Evolutionary conservation across 2,329 filamentous ascomycete genomes (phyloP).

Genomic region (Fusarium incarnatum): DNA sequence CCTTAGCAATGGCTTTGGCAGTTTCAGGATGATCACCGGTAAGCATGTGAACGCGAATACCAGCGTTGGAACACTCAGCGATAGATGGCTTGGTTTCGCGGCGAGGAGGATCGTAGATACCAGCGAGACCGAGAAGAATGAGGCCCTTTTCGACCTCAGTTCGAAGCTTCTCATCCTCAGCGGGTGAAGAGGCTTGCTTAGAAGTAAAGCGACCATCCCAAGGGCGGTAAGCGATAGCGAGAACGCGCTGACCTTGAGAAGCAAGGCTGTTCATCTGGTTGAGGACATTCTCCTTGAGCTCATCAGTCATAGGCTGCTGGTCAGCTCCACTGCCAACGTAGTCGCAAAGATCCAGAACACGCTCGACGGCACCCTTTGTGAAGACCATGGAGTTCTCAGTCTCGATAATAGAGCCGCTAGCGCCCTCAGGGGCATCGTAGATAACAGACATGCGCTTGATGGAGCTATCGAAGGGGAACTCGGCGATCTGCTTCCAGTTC

Average conservation of each 20-base stretch:
- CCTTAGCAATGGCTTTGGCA: slow-evolving; percentile 79
- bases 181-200: slow-evolving; percentile 50
- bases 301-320: slow-evolving; percentile 61
- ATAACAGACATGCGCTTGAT: slow-evolving; percentile 86
- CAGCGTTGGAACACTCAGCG: slow-evolving; percentile 75
- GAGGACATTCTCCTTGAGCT: slow-evolving; percentile 62
- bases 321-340: slow-evolving; percentile 58
- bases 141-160: slow-evolving; percentile 74
- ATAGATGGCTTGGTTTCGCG: slow-evolving; percentile 82
- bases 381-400: slow-evolving; percentile 64
- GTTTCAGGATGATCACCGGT: slow-evolving; percentile 86
- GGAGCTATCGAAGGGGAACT: slow-evolving; percentile 82
- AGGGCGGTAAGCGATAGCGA: slow-evolving; percentile 75
- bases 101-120: slow-evolving; percentile 88
- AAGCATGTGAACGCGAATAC: slow-evolving; percentile 85
- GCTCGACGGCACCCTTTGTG: slow-evolving; percentile 72
- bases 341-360: slow-evolving; percentile 67
- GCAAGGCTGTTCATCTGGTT: slow-evolving; percentile 69
- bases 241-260: slow-evolving; percentile 76
- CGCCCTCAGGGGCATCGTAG: slow-evolving; percentile 64
- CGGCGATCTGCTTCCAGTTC: slow-evolving; percentile 73
- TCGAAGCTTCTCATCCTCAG: slow-evolving; percentile 63
- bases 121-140: slow-evolving; percentile 82
- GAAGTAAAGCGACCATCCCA: slow-evolving; percentile 62
- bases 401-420: slow-evolving; percentile 54